Conservation (phyloP, 78 protist species). For the Ministeria vibrans region DNA sequence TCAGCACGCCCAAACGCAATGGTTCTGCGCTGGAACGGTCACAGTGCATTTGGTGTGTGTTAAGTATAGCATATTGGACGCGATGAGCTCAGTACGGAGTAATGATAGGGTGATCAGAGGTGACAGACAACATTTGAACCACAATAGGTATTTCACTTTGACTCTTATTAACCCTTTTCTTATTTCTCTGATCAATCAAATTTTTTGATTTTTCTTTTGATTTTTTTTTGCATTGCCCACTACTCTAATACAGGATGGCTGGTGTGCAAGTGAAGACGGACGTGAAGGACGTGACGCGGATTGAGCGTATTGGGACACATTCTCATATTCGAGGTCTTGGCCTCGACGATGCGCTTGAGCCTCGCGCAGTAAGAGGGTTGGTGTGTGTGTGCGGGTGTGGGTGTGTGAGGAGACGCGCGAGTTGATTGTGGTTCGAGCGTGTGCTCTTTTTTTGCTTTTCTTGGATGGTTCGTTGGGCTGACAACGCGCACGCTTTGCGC, state of each 20-base stretch:
- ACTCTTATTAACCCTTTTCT: no score
- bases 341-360: slow-evolving; percentile 53
- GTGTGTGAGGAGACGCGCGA: neutral
- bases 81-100: no score
- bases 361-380: neutral
- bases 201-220: neutral
- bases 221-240: neutral
- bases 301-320: slow-evolving; percentile 73
- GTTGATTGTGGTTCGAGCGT: neutral
- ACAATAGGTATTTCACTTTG: no score
- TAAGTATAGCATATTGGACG: no score
- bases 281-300: slow-evolving; percentile 15
- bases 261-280: neutral
- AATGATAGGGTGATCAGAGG: no score
- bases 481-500: no score
- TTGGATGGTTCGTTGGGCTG: no score
- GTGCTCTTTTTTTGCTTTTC: neutral
- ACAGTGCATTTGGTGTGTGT: no score
- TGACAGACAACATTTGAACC: no score
- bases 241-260: neutral
- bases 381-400: neutral
- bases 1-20: no score
- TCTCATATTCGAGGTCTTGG: slow-evolving; percentile 98
- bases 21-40: no score
- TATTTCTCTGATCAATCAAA: no score